Evolutionary conservation across 208 protist species (phyloP).

Genomic region (Eutreptiella sp.): DNA sequence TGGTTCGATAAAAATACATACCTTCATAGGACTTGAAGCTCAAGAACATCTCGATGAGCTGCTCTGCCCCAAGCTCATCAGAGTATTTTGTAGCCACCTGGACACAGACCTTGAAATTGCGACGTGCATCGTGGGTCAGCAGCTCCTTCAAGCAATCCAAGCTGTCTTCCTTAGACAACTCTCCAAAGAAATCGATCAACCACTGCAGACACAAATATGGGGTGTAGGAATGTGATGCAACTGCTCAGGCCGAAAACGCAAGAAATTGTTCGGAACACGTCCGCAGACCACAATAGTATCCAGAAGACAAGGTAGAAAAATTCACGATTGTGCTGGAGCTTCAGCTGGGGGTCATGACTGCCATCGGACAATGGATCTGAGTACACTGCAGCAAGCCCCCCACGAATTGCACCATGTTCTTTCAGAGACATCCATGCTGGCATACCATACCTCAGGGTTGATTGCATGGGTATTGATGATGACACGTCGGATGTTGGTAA

Average conservation of each 20-base stretch:
- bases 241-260: conserved; percentile 3
- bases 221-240: too few species aligned
- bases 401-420: too few species aligned
- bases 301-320: too few species aligned
- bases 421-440: too few species aligned
- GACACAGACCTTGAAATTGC: conserved; percentile 97
- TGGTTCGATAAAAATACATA: too few species aligned
- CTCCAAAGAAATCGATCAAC: conserved; percentile 93
- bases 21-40: conserved; percentile 90
- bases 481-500: conserved; percentile 96
- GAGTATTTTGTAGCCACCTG: conserved; percentile 97
- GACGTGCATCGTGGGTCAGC: conserved; percentile 76
- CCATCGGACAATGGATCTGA: too few species aligned
- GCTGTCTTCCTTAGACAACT: conserved; percentile 85
- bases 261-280: conserved; percentile 28
- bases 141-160: conserved; percentile 95
- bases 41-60: conserved; percentile 94
- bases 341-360: too few species aligned
- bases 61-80: conserved; percentile 82
- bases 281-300: too few species aligned
- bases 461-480: conserved; percentile 87
- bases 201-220: too few species aligned
- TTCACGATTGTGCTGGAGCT: too few species aligned
- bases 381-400: too few species aligned
- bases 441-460: too few species aligned